Evolutionary conservation across 2,329 filamentous ascomycete genomes (phyloP).

Genomic region (Colletotrichum sp.): DNA sequence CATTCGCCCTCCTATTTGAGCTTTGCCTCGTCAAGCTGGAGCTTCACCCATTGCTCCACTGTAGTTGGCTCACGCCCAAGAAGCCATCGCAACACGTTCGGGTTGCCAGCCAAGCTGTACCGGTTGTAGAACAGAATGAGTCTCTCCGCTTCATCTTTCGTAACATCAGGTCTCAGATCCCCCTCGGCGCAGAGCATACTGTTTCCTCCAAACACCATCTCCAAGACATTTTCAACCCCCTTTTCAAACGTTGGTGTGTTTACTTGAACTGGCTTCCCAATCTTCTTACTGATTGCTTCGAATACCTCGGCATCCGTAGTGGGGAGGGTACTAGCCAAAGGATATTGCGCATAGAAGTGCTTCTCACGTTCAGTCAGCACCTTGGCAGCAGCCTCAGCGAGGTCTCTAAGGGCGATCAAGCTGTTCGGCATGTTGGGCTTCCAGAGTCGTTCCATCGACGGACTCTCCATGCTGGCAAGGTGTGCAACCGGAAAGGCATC

Average conservation of each 20-base stretch:
- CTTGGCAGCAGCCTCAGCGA: neutral
- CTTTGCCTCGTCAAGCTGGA: neutral
- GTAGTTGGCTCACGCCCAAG: neutral
- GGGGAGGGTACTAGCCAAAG: neutral
- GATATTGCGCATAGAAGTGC: neutral
- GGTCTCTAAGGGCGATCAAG: neutral
- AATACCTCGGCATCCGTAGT: neutral
- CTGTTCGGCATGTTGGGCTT: neutral
- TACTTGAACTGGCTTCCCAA: neutral
- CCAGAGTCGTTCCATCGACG: neutral
- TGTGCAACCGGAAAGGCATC: neutral
- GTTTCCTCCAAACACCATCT: neutral
- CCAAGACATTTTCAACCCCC: neutral
- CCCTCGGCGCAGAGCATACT: neutral
- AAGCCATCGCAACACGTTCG: neutral
- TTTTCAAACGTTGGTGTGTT: neutral
- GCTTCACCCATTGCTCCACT: neutral
- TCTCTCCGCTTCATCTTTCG: neutral
- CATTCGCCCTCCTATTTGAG: neutral
- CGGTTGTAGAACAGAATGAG: neutral
- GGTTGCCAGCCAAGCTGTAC: neutral
- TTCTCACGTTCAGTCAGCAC: neutral
- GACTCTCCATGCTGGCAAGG: neutral
- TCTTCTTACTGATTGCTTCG: neutral
- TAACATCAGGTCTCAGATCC: neutral